phyloP scores from a whole-genome alignment of 208 protist species.

The Endotrypanum monterogeii region DNA sequence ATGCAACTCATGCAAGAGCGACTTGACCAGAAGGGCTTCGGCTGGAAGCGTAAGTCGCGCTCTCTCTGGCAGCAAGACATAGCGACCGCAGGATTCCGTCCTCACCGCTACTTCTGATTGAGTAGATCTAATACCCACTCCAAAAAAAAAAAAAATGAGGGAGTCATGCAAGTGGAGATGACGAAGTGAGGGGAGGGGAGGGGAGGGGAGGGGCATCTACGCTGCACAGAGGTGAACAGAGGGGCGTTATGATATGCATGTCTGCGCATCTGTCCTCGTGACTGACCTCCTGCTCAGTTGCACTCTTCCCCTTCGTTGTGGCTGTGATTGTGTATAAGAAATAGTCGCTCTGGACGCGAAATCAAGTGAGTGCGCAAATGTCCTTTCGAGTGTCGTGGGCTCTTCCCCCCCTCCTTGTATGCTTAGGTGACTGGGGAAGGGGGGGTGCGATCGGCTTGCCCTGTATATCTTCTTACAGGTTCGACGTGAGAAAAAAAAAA shows the following conservation, averaged over 20 bases:
- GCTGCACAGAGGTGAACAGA: too few relatives aligned
- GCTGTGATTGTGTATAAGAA: constrained; percentile 1
- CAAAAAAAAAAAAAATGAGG: too few relatives aligned
- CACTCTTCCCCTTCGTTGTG: not conserved
- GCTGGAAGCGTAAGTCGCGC: constrained; percentile 86
- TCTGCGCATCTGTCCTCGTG: not conserved
- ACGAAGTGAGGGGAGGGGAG: not conserved
- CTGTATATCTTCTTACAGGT: not conserved
- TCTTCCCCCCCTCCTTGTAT: not conserved
- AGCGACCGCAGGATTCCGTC: constrained; percentile 79
- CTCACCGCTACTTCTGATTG: constrained; percentile 78
- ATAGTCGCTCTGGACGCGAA: too few relatives aligned
- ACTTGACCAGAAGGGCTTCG: constrained; percentile 84
- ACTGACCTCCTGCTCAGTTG: not conserved
- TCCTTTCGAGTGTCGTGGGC: not conserved
- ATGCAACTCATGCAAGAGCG: constrained; percentile 86
- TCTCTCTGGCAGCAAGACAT: constrained; percentile 89
- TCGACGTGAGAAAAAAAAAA: not conserved
- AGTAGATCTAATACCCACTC: not conserved
- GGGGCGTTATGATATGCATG: not conserved
- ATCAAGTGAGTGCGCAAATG: too few relatives aligned
- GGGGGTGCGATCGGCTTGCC: too few relatives aligned
- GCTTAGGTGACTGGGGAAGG: not conserved
- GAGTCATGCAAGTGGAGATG: not conserved
- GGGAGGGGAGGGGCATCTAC: too few relatives aligned